A percentile compares a stretch with the other conserved stretches of the same genome.
These are phyloP conservation scores for Trifolium fragiferum DNA, from an alignment of 306 rosid species.

Conservation along the genomic window DNA sequence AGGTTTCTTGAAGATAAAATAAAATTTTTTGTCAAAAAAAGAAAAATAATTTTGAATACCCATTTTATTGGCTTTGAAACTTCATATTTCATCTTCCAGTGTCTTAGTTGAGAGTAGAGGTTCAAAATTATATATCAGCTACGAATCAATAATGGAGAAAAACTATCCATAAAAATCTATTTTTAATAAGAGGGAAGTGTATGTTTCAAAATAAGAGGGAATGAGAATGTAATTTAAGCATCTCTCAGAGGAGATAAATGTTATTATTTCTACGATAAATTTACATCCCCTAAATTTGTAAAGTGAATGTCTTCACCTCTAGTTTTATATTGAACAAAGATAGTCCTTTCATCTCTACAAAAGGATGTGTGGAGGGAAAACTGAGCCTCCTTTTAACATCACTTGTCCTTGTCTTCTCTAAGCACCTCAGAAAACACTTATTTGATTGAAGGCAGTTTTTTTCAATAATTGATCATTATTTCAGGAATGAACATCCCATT, in stretches of 20 bases:
- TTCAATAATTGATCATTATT: conserved; percentile 41
- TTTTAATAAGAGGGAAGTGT: background rate
- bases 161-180: background rate
- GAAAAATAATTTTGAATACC: background rate
- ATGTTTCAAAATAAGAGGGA: background rate
- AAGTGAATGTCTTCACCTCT: background rate
- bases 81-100: background rate
- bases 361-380: background rate
- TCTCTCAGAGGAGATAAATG: background rate
- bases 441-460: background rate
- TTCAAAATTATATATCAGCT: background rate
- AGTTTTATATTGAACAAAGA: background rate
- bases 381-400: background rate
- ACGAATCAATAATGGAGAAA: background rate
- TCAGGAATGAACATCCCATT: conserved; percentile 94
- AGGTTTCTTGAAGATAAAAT: background rate
- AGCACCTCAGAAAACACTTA: background rate
- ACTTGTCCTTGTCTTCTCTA: background rate
- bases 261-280: too few species aligned
- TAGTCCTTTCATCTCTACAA: background rate
- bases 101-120: background rate
- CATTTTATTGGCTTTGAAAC: background rate
- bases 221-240: background rate
- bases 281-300: background rate
- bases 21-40: too few species aligned